phyloP scores from a whole-genome alignment of 345 rosid genomes.

The Gossypium herbaceum region DNA sequence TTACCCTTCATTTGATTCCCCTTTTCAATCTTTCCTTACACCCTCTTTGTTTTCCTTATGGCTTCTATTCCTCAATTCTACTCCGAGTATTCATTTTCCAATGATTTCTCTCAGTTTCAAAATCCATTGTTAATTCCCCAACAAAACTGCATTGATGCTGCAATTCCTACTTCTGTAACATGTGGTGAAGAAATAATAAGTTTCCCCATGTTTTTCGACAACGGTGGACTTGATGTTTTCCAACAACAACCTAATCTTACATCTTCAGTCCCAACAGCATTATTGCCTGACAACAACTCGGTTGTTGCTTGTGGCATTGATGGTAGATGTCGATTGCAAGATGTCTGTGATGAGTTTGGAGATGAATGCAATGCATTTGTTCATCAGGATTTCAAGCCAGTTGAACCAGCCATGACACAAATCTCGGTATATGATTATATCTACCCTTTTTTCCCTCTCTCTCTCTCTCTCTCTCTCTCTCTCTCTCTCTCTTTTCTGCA shows the following conservation, averaged over 20 bases:
- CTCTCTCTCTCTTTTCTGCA: too few relatives aligned
- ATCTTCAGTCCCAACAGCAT: constrained; percentile 16
- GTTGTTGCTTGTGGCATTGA: neutral
- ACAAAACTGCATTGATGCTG: neutral
- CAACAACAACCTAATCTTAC: constrained; percentile 20
- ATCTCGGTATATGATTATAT: constrained; percentile 32
- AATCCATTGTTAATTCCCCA: constrained; percentile 1
- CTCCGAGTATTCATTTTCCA: neutral
- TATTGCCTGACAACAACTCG: constrained; percentile 23
- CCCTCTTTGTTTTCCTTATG: neutral
- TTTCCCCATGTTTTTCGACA: constrained; percentile 17
- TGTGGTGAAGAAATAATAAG: constrained; percentile 9
- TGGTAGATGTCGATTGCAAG: constrained; percentile 30
- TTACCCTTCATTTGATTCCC: neutral
- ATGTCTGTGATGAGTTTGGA: constrained; percentile 34
- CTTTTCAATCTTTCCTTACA: neutral
- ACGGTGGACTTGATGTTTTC: constrained; percentile 5
- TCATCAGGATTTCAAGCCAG: constrained; percentile 47
- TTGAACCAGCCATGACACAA: constrained; percentile 30
- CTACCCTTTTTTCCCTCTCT: neutral
- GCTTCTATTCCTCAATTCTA: neutral
- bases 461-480: too few relatives aligned
- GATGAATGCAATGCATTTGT: constrained; percentile 44
- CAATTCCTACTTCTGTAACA: neutral
- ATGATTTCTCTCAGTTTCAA: constrained; percentile 3